Conservation (phyloP, 2,329 filamentous ascomycete species). For the Cadophora malorum region DNA sequence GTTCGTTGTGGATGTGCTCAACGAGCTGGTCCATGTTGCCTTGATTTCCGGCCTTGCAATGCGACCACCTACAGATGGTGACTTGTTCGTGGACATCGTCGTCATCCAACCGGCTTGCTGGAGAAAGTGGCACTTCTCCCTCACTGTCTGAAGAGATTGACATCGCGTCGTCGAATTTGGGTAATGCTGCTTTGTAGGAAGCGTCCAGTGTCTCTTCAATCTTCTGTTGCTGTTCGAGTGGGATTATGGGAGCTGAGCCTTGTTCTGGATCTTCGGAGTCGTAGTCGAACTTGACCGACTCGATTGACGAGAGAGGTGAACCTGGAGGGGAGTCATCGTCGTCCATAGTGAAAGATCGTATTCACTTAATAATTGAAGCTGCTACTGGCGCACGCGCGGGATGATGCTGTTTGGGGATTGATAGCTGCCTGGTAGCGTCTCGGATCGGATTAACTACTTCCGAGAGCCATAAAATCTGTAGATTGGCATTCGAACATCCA, state of each 20-base stretch:
- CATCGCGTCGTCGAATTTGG: conserved; percentile 54
- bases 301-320: conserved; percentile 19
- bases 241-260: conserved; percentile 8
- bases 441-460: conserved; percentile 9
- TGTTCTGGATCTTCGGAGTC: conserved; percentile 21
- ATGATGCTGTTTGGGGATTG: neutral
- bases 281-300: conserved; percentile 11
- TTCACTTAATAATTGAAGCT: conserved; percentile 9
- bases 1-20: conserved; percentile 86
- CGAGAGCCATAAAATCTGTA: neutral
- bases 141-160: conserved; percentile 92
- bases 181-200: conserved; percentile 39
- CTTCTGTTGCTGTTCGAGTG: conserved; percentile 45
- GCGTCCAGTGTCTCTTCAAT: conserved; percentile 29
- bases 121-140: conserved; percentile 79
- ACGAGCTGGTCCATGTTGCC: conserved; percentile 83
- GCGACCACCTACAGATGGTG: conserved; percentile 79
- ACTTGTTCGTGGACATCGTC: conserved; percentile 81
- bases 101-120: conserved; percentile 69
- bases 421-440: neutral
- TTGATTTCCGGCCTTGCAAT: conserved; percentile 73
- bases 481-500: neutral
- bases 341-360: conserved; percentile 1
- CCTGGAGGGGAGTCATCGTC: conserved; percentile 20
- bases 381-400: neutral